Conservation (phyloP, 2,329 filamentous ascomycete genomes). For the Phaeosphaeriaceae sp. region DNA sequence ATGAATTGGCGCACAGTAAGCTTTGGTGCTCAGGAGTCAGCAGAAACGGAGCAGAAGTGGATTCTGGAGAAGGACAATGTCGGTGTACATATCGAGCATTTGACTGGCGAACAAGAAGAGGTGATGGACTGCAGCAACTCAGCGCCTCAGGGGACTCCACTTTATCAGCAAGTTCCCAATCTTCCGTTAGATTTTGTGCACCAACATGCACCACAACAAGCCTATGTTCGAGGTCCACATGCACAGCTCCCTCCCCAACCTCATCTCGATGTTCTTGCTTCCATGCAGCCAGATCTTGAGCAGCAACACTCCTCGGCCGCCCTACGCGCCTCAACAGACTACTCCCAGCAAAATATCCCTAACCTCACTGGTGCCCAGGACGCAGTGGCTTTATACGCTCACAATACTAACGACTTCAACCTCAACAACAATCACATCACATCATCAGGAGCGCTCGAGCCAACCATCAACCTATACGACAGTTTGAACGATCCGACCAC, state of each 20-base stretch:
- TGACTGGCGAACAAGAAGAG: constrained; percentile 9
- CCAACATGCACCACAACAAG: constrained; percentile 10
- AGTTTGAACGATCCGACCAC: constrained; percentile 9
- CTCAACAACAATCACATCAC: constrained; percentile 50
- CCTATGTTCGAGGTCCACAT: constrained; percentile 23
- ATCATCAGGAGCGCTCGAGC: constrained; percentile 45
- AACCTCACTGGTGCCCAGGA: constrained; percentile 30
- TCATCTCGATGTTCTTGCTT: constrained; percentile 31
- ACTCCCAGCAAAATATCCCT: constrained; percentile 32
- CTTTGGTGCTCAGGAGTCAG: constrained; percentile 17
- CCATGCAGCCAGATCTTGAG: constrained; percentile 32
- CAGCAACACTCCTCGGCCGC: constrained; percentile 25
- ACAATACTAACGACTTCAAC: constrained; percentile 47
- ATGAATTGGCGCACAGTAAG: constrained; percentile 46
- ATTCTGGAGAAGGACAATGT: constrained; percentile 17
- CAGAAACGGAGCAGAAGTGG: constrained; percentile 17
- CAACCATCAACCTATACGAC: constrained; percentile 37
- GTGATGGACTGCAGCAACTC: constrained; percentile 1
- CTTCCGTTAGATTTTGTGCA: constrained; percentile 21
- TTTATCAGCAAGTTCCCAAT: constrained; percentile 21
- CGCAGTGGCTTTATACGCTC: constrained; percentile 17
- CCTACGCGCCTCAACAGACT: constrained; percentile 33
- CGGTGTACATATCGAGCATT: constrained; percentile 9
- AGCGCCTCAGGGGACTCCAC: constrained; percentile 4
- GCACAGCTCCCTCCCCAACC: constrained; percentile 27